A percentile compares a stretch with the other conserved stretches of the same genome.
These are phyloP conservation scores for Fusarium sp. DNA, from an alignment of 2,329 filamentous ascomycete species.

Conservation along the genomic window DNA sequence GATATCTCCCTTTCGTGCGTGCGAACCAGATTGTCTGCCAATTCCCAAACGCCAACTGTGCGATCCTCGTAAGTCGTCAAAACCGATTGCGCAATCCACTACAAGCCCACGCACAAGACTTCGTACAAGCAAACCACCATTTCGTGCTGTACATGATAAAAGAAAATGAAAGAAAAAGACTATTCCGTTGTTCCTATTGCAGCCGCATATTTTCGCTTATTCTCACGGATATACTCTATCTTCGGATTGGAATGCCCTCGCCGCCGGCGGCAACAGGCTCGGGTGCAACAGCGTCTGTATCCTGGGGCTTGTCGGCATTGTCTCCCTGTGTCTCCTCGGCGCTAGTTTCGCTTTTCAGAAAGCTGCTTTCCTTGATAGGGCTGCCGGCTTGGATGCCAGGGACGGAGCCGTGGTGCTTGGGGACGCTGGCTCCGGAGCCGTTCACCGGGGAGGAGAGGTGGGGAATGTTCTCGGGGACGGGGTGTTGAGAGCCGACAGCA, in stretches of 20 bases:
- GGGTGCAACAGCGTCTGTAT: constrained; percentile 44
- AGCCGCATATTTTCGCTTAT: constrained; percentile 3
- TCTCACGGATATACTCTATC: constrained; percentile 53
- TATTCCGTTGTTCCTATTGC: constrained; percentile 1
- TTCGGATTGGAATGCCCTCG: constrained; percentile 71
- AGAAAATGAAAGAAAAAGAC: not conserved
- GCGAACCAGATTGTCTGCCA: constrained; percentile 45
- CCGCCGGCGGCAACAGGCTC: constrained; percentile 42
- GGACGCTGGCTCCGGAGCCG: constrained; percentile 45
- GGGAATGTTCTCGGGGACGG: constrained; percentile 93
- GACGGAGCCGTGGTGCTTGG: constrained; percentile 57
- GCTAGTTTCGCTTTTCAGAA: constrained; percentile 85
- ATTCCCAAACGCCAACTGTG: constrained; percentile 48
- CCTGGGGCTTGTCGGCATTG: constrained; percentile 55
- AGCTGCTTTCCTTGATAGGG: constrained; percentile 91
- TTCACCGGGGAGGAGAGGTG: constrained; percentile 79
- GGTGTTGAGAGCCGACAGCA: constrained; percentile 93
- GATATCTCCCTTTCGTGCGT: constrained; percentile 39
- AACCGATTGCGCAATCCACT: constrained; percentile 38
- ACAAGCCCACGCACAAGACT: constrained; percentile 30
- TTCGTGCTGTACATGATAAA: constrained; percentile 19
- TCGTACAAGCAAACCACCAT: constrained; percentile 29
- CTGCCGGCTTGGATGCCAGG: constrained; percentile 73
- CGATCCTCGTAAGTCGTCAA: constrained; percentile 48
- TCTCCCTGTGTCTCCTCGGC: constrained; percentile 61